Evolutionary conservation across 306 rosid genomes (phyloP), one percentile per base, ranked within the genome.

Genomic region (Gillenia trifoliata): DNA sequence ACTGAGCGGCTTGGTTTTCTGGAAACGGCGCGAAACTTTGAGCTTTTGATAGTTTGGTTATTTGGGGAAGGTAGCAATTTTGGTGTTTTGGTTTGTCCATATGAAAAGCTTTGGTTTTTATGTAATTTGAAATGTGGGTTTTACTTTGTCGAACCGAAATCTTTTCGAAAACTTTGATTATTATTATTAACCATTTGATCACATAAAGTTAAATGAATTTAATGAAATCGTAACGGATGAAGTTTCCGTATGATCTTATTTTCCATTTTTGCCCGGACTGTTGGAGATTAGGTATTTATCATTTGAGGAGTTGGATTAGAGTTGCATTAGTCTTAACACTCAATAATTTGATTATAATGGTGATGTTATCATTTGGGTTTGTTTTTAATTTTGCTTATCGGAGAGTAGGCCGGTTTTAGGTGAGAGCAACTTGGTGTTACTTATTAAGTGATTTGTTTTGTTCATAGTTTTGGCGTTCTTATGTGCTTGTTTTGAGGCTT

Each of bases 401-500:
- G 28, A 8, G 26, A 1, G 60, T n/a, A n/a, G 60, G 15, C 3
- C 11, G 36, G 31, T 25, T 60, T 60, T 12, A 4, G 64, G 34
- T 26, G 33, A 60, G 33, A 62, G 13, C 20, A 8, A 62, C n/a
- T 62, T 13, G 23, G 66, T 22, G 12, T 64, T 64, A 1, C 17
- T 3, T 66, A 43, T 40, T 26, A 15, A 17, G 15, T 68, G 9
- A 26, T 1, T 10, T 25, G 36, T 30, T 26, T 9, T 40, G 54
- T 40, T 40, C 29, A 6, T 41, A 41, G 29, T 40, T 45, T 45
- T 8, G 26, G 29, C 33, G 6, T n/a, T 34, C 68, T n/a, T 36
- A 64, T 69, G 78, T 43, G n/a, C 19, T 68, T 52, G 50, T 63
- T 62, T 41, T 50, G 57, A 34, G 75, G 63, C 28, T 77, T 63